A percentile compares a stretch with the other conserved stretches of the same genome.
phyloP scores from a whole-genome alignment of 2,329 filamentous ascomycete species.

The Fusarium concolor region DNA sequence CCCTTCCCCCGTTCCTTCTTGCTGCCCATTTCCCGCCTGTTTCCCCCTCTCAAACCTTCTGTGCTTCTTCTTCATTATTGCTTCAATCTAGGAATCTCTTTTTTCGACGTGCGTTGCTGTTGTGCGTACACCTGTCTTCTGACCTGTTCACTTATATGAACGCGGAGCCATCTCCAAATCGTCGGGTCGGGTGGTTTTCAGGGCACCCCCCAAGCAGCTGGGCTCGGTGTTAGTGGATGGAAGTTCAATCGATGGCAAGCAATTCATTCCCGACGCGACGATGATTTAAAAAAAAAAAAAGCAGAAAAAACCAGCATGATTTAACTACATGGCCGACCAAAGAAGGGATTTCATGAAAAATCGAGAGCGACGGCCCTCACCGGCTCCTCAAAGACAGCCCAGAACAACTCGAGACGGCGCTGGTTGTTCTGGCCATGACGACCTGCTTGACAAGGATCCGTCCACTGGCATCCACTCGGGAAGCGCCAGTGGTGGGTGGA shows the following conservation, averaged over 20 bases:
- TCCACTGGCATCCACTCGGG: constrained; percentile 46
- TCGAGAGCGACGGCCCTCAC: constrained; percentile 34
- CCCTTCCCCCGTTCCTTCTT: constrained; percentile 49
- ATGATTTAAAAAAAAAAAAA: constrained; percentile 4
- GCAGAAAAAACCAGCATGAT: constrained; percentile 7
- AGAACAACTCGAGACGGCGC: constrained; percentile 44
- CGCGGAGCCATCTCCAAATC: constrained; percentile 38
- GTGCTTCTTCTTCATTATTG: constrained; percentile 33
- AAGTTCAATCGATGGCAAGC: constrained; percentile 14
- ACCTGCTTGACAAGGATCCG: constrained; percentile 46
- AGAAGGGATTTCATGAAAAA: constrained; percentile 24
- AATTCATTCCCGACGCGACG: constrained; percentile 5
- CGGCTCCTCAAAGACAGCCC: constrained; percentile 31
- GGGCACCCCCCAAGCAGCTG: constrained; percentile 33
- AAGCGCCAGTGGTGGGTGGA: constrained; percentile 48
- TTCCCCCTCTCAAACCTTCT: constrained; percentile 41
- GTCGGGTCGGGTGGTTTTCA: constrained; percentile 32
- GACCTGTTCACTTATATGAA: constrained; percentile 44
- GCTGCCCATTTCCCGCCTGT: constrained; percentile 45
- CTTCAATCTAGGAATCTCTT: constrained; percentile 12
- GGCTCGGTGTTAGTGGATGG: constrained; percentile 31
- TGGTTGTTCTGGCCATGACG: constrained; percentile 47
- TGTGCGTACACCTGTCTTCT: constrained; percentile 29
- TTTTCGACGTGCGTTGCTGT: constrained; percentile 39
- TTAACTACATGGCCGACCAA: constrained; percentile 6